A percentile compares a stretch with the other conserved stretches of the same genome.
Conservation (phyloP, 2,329 filamentous ascomycete species). For the Rutstroemia sp. region DNA sequence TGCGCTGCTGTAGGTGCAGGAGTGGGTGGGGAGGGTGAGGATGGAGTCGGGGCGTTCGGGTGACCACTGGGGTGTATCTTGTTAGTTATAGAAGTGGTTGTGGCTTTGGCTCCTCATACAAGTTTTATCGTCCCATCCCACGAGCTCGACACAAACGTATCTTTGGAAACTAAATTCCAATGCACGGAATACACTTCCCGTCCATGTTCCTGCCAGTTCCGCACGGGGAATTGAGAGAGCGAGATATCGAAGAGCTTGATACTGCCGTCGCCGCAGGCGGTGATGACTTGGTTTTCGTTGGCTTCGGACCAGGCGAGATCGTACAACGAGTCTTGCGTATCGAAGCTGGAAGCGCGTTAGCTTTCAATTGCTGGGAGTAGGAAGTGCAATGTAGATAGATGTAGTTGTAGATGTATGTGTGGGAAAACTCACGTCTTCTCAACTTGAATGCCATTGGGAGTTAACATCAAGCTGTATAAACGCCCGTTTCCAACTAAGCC, state of each 20-base stretch:
- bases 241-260: constrained; percentile 89
- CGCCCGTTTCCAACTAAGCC: constrained; percentile 94
- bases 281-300: constrained; percentile 89
- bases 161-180: constrained; percentile 89
- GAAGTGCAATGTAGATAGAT: background rate
- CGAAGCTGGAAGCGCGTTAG: constrained; percentile 54
- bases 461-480: constrained; percentile 76
- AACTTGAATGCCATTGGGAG: constrained; percentile 72
- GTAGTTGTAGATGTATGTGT: no score
- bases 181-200: constrained; percentile 87
- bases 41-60: constrained; percentile 69
- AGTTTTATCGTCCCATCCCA: constrained; percentile 98
- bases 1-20: constrained; percentile 87
- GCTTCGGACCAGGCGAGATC: constrained; percentile 93
- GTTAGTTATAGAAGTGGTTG: constrained; percentile 3
- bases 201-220: constrained; percentile 89
- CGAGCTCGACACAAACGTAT: constrained; percentile 81
- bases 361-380: no score
- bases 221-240: constrained; percentile 74
- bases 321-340: constrained; percentile 95
- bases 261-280: constrained; percentile 86
- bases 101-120: constrained; percentile 34
- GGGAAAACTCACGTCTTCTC: constrained; percentile 64
- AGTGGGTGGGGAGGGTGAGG: constrained; percentile 81
- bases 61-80: constrained; percentile 57